Conservation (phyloP, 164 flowering plant genomes). For the Saururus chinensis region DNA sequence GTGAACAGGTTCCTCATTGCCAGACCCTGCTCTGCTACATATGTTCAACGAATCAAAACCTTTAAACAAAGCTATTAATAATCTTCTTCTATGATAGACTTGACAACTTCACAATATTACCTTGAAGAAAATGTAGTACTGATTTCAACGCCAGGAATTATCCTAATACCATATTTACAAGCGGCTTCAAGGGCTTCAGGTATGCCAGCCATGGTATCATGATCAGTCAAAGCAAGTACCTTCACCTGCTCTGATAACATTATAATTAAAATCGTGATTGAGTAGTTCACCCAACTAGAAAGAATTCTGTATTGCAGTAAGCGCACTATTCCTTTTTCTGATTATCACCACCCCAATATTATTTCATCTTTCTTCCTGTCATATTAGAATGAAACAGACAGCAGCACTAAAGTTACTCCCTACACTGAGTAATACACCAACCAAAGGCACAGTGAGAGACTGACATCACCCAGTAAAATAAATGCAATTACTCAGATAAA, state of each 20-base stretch:
- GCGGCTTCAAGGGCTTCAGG: constrained; percentile 90
- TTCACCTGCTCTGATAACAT: constrained; percentile 68
- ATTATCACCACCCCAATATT: not conserved
- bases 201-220: constrained; percentile 59
- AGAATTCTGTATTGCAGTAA: not conserved
- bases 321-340: not conserved
- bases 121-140: constrained; percentile 51
- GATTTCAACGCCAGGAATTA: constrained; percentile 93
- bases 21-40: constrained; percentile 21
- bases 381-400: too few relatives aligned
- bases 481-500: too few relatives aligned
- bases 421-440: too few relatives aligned
- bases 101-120: not conserved
- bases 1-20: constrained; percentile 76
- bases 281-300: not conserved
- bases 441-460: too few relatives aligned
- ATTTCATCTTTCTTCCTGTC: too few relatives aligned
- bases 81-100: too few relatives aligned
- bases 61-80: not conserved
- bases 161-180: constrained; percentile 60
- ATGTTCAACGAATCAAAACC: not conserved
- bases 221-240: constrained; percentile 71
- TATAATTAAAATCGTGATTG: constrained; percentile 3
- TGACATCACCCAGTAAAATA: too few relatives aligned
- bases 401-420: not conserved